Percentiles rank a stretch among this genome's conserved stretches.
These are phyloP conservation scores for Candida dubliniensis DNA, from an alignment of 1,139 yeast species.

Conservation along the genomic window DNA sequence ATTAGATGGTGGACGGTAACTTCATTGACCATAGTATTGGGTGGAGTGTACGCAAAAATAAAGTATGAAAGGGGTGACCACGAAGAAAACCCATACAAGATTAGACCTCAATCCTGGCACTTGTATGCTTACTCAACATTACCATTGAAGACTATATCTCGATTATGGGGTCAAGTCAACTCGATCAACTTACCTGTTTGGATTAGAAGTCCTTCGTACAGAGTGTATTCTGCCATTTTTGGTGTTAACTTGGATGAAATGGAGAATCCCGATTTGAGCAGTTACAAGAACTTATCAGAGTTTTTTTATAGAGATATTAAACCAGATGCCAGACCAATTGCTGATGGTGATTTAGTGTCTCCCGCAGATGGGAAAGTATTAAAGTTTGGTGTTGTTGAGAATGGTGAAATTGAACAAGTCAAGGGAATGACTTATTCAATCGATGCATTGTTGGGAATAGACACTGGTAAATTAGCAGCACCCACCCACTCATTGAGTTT, in stretches of 20 bases:
- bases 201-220: conserved; percentile 82
- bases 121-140: conserved; percentile 85
- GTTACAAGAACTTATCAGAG: conserved; percentile 80
- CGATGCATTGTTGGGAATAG: conserved; percentile 81
- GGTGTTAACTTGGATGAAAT: conserved; percentile 91
- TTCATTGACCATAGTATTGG: conserved; percentile 60
- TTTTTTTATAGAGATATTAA: conserved; percentile 84
- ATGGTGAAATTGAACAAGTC: conserved; percentile 92
- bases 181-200: conserved; percentile 82
- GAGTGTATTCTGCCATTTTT: conserved; percentile 73
- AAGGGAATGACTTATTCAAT: conserved; percentile 94
- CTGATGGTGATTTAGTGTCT: conserved; percentile 67
- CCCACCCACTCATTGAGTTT: conserved; percentile 59
- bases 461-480: conserved; percentile 50
- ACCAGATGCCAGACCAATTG: conserved; percentile 81
- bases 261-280: conserved; percentile 73
- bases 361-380: conserved; percentile 94
- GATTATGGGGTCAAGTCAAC: conserved; percentile 93
- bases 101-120: conserved; percentile 78
- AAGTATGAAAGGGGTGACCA: conserved; percentile 39
- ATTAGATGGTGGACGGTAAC: conserved; percentile 72
- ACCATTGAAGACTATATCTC: conserved; percentile 86
- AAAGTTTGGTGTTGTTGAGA: conserved; percentile 78
- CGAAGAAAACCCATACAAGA: conserved; percentile 43
- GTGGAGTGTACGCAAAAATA: conserved; percentile 62